phyloP scores from a whole-genome alignment of 148 eudicot species.

The Agrostemma githago region DNA sequence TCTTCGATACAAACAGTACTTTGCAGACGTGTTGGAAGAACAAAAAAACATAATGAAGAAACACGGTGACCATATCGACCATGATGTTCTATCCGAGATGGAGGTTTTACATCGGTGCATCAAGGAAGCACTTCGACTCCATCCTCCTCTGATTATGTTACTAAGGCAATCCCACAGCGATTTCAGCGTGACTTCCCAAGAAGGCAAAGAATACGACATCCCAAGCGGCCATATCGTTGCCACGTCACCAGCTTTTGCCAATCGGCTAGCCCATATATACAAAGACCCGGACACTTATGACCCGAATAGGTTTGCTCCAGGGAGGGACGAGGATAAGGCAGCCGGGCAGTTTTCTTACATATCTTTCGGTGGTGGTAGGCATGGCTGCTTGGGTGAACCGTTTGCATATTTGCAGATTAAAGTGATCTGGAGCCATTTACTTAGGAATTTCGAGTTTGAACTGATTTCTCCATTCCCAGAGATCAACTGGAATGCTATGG shows the following conservation, averaged over 20 bases:
- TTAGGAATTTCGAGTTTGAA: slow-evolving; percentile 88
- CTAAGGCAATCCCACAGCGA: slow-evolving; percentile 76
- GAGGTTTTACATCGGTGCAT: slow-evolving; percentile 70
- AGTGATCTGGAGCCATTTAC: slow-evolving; percentile 90
- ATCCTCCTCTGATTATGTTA: slow-evolving; percentile 89
- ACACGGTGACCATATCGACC: slow-evolving; percentile 68
- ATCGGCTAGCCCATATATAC: slow-evolving; percentile 72
- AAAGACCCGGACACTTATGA: slow-evolving; percentile 76
- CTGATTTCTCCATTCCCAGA: slow-evolving; percentile 90
- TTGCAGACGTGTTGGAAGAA: slow-evolving; percentile 56
- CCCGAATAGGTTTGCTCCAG: slow-evolving; percentile 74
- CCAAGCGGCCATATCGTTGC: slow-evolving; percentile 98
- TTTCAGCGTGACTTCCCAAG: slow-evolving; percentile 71
- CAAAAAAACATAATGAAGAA: slow-evolving; percentile 55
- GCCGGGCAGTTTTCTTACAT: slow-evolving; percentile 84
- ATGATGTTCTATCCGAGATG: slow-evolving; percentile 85
- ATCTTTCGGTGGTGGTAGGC: slow-evolving; percentile 93
- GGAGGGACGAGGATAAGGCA: slow-evolving; percentile 86
- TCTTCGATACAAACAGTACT: slow-evolving; percentile 43
- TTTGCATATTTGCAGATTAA: slow-evolving; percentile 94
- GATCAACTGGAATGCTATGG: slow-evolving; percentile 82
- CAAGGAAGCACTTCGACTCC: slow-evolving; percentile 95
- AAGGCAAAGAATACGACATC: slow-evolving; percentile 86
- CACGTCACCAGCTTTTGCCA: slow-evolving; percentile 93
- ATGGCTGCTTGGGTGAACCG: slow-evolving; percentile 90